phyloP scores from a whole-genome alignment of 768 basidiomycete genomes.

The Russula olivacea region DNA sequence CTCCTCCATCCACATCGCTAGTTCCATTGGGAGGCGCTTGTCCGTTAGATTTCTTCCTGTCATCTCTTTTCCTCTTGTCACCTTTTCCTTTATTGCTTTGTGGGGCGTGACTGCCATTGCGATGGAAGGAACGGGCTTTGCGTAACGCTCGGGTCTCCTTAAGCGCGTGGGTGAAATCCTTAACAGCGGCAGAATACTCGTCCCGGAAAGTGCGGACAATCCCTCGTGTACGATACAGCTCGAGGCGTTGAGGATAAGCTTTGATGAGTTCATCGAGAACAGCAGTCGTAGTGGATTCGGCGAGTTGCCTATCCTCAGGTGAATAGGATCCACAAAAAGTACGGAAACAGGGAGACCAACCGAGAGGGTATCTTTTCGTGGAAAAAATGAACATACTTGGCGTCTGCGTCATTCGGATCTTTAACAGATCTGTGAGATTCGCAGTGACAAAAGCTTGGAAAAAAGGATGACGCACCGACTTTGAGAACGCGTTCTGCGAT shows the following conservation, averaged over 20 bases:
- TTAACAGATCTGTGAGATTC: not conserved
- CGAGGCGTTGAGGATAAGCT: constrained; percentile 65
- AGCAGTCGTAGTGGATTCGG: constrained; percentile 75
- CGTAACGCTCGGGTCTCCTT: constrained; percentile 70
- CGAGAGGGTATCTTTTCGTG: constrained; percentile 93
- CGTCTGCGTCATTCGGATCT: constrained; percentile 76
- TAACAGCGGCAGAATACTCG: constrained; percentile 65
- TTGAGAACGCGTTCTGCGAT: constrained; percentile 83
- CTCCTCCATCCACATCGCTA: constrained; percentile 39
- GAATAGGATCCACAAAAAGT: constrained; percentile 18
- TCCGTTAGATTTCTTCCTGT: constrained; percentile 44
- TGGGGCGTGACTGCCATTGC: constrained; percentile 36
- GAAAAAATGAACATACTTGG: constrained; percentile 88
- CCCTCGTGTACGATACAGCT: constrained; percentile 85
- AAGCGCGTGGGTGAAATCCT: constrained; percentile 77
- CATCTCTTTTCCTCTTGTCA: constrained; percentile 47
- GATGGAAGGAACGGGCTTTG: constrained; percentile 55
- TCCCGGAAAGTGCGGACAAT: constrained; percentile 84
- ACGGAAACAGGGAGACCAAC: constrained; percentile 38
- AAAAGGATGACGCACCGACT: constrained; percentile 41
- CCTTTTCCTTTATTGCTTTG: constrained; percentile 43
- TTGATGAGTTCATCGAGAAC: constrained; percentile 76
- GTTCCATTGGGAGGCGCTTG: constrained; percentile 68
- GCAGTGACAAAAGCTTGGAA: not conserved
- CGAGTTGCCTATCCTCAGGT: constrained; percentile 59